Base-by-base conservation (phyloP, 371 early-diverging fungal species). In the Umbelopsis sp. region DNA sequence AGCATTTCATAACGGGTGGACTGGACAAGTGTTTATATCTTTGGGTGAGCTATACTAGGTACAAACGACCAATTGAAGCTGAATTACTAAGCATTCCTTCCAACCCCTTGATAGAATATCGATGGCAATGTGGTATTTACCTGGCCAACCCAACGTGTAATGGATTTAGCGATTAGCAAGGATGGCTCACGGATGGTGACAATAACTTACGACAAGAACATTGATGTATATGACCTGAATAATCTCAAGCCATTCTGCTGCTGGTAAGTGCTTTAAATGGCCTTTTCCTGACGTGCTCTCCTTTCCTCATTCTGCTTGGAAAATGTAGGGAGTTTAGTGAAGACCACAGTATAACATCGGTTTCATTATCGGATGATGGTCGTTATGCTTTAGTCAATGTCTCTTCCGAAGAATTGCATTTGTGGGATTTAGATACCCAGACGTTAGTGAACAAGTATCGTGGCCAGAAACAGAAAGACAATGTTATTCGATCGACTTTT, bases 401-500 rank as follows among this genome's bases (percentile, higher is more conserved):
- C 7, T 78, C 75, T 24, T 72, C 72, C 10, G 76, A 77, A 72
- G 92, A 92, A 63, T 81, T 97, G 24, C 95, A 97, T 76, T 75
- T 98, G 67, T 98, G 97, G 97, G 91, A 96, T 72, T 70, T 98
- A 32, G 82, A 86, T 29, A 80, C 89, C 52, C 82, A 80, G 37
- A 72, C 80, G 24, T 76, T 96, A 11, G 86, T 92, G 5, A 87
- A 87, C 24, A 89, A 85, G 65, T 97, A 92, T 73, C 70, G 76
- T 44, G 98, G 99, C 0, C 93, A 96, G 35, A 89, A 89, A 67
- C 97, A 97, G 71, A 92, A 89, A 0, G 77, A 82, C 7, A 97
- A 89, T 77, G 93, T 98, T 35, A 94, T 98, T 65, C 89, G 99
- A 64, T 96, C 95, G 5, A 91, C 95, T 11, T 93, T 98, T 78